A percentile compares a stretch with the other conserved stretches of the same genome.
These are phyloP conservation scores for Calamus simplicifolius DNA, from an alignment of 176 grass and related monocot genomes.

Conservation along the genomic window DNA sequence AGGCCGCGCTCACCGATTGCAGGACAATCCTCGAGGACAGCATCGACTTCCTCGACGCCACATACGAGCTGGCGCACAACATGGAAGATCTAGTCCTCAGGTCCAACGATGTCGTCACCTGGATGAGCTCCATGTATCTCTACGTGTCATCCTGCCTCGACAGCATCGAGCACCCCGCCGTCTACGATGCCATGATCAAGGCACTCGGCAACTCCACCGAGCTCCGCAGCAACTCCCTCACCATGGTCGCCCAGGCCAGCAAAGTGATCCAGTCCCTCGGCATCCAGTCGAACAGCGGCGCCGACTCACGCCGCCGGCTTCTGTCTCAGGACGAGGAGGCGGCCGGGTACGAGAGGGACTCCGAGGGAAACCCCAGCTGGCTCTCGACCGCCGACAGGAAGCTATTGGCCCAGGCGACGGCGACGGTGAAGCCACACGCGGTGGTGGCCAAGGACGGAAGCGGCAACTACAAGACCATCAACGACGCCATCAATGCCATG, in stretches of 20 bases:
- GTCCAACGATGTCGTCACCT: conserved; percentile 46
- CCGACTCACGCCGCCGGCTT: conserved; percentile 23
- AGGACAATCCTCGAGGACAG: conserved; percentile 62
- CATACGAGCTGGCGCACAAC: conserved; percentile 22
- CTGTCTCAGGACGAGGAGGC: conserved; percentile 15
- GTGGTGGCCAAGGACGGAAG: conserved; percentile 86
- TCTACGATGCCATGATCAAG: conserved; percentile 56
- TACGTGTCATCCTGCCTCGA: conserved; percentile 75
- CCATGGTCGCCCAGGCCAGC: conserved; percentile 49
- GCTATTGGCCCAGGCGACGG: conserved; percentile 25
- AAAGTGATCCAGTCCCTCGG: conserved; percentile 8
- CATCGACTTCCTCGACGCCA: conserved; percentile 35
- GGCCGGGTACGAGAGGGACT: conserved; percentile 4
- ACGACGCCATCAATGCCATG: conserved; percentile 38
- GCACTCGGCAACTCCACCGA: conserved; percentile 59
- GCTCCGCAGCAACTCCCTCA: conserved; percentile 83
- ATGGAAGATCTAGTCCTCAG: conserved; percentile 17
- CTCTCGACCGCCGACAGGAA: conserved; percentile 39
- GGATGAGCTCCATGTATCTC: conserved; percentile 59
- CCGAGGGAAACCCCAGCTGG: conserved; percentile 37
- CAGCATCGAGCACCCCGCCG: conserved; percentile 57
- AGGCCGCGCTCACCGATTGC: conserved; percentile 46
- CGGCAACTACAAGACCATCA: conserved; percentile 79
- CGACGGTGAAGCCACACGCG: conserved; percentile 40
- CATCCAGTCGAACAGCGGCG: conserved; percentile 4